Conservation (phyloP, 352 stramenopile species). For the Pilasporangium apinafurcum region DNA sequence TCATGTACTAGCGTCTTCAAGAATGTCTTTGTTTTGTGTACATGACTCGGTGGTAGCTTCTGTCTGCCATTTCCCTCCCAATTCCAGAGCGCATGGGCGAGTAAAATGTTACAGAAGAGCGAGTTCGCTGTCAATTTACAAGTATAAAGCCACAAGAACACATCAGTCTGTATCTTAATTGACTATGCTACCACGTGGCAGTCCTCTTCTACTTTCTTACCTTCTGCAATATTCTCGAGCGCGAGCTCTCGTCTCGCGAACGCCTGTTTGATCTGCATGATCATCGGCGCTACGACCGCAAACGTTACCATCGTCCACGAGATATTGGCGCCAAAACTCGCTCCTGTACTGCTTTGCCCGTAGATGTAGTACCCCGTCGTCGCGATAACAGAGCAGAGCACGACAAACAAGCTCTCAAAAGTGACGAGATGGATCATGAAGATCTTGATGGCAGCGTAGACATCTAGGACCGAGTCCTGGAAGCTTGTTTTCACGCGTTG, state of each 20-base stretch:
- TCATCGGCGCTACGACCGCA: slow-evolving; percentile 79
- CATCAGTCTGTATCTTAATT: too few relatives aligned
- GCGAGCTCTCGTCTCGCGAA: slow-evolving; percentile 69
- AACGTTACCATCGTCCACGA: slow-evolving; percentile 82
- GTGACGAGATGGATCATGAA: slow-evolving; percentile 67
- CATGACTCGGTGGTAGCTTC: slow-evolving; percentile 45
- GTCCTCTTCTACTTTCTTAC: slow-evolving; percentile 8
- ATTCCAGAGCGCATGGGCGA: slow-evolving; percentile 79
- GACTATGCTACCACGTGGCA: not conserved
- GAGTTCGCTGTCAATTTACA: slow-evolving; percentile 27
- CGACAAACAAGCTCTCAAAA: slow-evolving; percentile 75
- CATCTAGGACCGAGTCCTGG: slow-evolving; percentile 54
- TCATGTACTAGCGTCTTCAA: slow-evolving; percentile 38
- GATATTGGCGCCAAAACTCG: slow-evolving; percentile 73
- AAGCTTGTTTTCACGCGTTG: slow-evolving; percentile 36
- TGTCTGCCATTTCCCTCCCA: slow-evolving; percentile 60
- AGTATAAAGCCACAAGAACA: not conserved
- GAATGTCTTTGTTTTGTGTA: slow-evolving; percentile 49
- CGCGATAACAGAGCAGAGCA: slow-evolving; percentile 49
- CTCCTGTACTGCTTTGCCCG: slow-evolving; percentile 19
- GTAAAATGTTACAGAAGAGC: slow-evolving; percentile 66
- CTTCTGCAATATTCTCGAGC: slow-evolving; percentile 58
- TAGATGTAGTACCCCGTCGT: slow-evolving; percentile 69
- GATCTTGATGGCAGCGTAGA: slow-evolving; percentile 75
- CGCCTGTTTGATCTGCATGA: slow-evolving; percentile 85